Base-by-base conservation (phyloP, 495 filamentous ascomycete genomes). In the Letharia columbiana region DNA sequence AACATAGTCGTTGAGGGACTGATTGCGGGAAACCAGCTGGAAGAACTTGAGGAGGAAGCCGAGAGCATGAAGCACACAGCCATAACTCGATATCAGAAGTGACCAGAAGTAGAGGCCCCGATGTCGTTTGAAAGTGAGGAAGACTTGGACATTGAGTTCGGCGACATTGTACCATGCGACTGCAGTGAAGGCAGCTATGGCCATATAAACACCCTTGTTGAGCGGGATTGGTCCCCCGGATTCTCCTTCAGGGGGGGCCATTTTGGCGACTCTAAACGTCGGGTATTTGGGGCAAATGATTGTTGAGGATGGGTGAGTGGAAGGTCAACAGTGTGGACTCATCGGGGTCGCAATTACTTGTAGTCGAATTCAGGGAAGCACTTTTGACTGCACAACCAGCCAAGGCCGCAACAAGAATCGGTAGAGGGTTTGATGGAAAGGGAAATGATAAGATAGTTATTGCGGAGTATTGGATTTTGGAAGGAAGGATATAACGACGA, bases 71-170 rank as follows among this genome's bases (percentile, higher is more conserved):
- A 80, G 79, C 2, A 81, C 73, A 49, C 73, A 75, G 2, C 76
- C 79, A 41, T 71, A 69, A 60, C 67, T 71, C 0, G 81, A 77
- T 28, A 77, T 63, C 2, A 84, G 74, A 23, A 84, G 71, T 17
- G 77, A 78, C 80, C 80, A 84, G 73, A 84, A 84, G 67, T 84
- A 84, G 4, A 84, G 74, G 0, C 82, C 81, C 28, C 75, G 75
- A 75, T 79, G 80, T 54, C 81, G 75, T 33, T 77, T 80, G 73
- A 84, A 84, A 0, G 80, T 83, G 12, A 79, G 72, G 35, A 79
- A 76, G 37, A 83, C 76, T 42, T 83, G 77, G 5, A 82, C 67
- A 23, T 82, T 71, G 17, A 84, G 72, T 65, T 84, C 82, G 56
- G 77, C 68, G 66, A 79, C 73, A 47, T 84, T 84, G 69, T 83